Conservation (phyloP, 2,329 filamentous ascomycete species). For the Cordyceps cateniannulata region DNA sequence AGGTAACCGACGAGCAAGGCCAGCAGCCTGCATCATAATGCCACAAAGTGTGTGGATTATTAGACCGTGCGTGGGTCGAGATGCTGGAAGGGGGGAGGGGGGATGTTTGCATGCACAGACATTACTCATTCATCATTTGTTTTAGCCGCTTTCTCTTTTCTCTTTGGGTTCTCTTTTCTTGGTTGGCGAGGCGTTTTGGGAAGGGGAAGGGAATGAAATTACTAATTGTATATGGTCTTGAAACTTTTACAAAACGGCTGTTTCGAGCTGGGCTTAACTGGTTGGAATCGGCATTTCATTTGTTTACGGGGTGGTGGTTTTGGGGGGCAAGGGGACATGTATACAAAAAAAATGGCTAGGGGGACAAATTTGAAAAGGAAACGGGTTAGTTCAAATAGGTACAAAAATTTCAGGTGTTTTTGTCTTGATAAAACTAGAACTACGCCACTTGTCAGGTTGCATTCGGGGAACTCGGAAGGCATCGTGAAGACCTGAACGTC, state of each 20-base stretch:
- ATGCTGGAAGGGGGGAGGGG: neutral
- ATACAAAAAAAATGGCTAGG: neutral
- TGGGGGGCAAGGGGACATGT: neutral
- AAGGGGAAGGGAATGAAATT: neutral
- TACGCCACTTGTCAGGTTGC: neutral
- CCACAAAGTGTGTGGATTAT: neutral
- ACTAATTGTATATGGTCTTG: neutral
- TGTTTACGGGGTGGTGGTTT: neutral
- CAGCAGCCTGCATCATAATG: neutral
- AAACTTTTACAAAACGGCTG: neutral
- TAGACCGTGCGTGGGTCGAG: neutral
- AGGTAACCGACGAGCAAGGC: neutral
- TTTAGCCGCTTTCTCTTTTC: no score
- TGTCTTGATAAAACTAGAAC: no score
- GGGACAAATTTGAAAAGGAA: neutral
- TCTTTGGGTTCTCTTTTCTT: neutral
- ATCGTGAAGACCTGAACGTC: neutral
- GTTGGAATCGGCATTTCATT: neutral
- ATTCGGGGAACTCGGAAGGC: neutral
- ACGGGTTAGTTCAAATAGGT: neutral
- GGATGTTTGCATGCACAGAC: neutral
- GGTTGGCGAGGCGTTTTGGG: constrained; percentile 5
- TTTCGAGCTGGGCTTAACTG: neutral
- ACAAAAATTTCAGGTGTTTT: neutral
- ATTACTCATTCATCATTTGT: neutral